Percentiles rank a stretch among this genome's conserved stretches.
phyloP scores from a whole-genome alignment of 75 land plant genomes.

The Chamaecyparis obtusa region DNA sequence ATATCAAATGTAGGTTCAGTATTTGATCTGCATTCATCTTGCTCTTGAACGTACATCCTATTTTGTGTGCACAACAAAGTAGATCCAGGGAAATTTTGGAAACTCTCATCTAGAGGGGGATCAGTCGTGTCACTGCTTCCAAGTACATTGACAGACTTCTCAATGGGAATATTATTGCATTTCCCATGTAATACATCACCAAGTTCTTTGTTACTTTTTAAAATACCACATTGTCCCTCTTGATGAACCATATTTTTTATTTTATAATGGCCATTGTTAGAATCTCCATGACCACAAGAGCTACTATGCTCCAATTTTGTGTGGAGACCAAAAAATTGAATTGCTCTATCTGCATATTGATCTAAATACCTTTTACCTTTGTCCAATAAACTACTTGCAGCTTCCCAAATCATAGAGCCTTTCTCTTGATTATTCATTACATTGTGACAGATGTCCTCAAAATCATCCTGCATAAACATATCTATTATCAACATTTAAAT shows the following conservation, averaged over 20 bases:
- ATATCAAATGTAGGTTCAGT: slow-evolving; percentile 3
- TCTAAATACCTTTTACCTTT: slow-evolving; percentile 31
- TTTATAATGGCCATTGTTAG: not conserved
- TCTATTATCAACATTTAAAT: slow-evolving; percentile 4
- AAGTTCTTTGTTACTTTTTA: not conserved
- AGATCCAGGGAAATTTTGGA: not conserved
- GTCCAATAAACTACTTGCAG: slow-evolving; percentile 25
- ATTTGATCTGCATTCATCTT: slow-evolving; percentile 4
- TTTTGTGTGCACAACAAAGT: slow-evolving; percentile 6
- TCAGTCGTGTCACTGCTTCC: slow-evolving; percentile 6
- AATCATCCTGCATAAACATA: slow-evolving; percentile 32
- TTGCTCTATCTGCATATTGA: slow-evolving; percentile 18
- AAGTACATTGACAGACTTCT: not conserved
- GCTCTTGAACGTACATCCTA: slow-evolving; percentile 7
- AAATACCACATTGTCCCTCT: not conserved
- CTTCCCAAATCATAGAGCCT: slow-evolving; percentile 35
- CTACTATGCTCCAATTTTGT: not conserved
- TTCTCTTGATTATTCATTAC: slow-evolving; percentile 35
- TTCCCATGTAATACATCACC: not conserved
- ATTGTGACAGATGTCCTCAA: slow-evolving; percentile 42
- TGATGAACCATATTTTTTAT: not conserved
- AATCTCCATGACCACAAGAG: not conserved
- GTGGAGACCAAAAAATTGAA: not conserved
- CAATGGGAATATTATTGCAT: not conserved
- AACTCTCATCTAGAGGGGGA: not conserved